Percentiles rank a stretch among this genome's conserved stretches.
These are phyloP conservation scores for Musa itinerans DNA, from an alignment of 176 grass and related monocot genomes.

Conservation along the genomic window DNA sequence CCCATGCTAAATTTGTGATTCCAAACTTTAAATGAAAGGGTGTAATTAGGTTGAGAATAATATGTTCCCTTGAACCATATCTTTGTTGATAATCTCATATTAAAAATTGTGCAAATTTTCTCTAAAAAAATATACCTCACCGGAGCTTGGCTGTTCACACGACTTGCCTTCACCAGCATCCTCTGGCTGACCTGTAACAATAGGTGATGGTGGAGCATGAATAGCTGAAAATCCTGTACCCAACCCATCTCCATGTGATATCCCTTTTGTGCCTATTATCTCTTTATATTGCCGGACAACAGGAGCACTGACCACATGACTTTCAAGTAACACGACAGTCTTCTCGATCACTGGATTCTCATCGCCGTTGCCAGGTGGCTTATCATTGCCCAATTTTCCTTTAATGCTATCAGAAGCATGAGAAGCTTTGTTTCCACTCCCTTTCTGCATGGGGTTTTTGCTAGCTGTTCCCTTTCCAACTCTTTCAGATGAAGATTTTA, in stretches of 20 bases:
- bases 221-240: constrained; percentile 38
- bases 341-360: constrained; percentile 58
- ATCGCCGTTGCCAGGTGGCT: constrained; percentile 20
- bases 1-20: too few relatives aligned
- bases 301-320: constrained; percentile 26
- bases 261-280: constrained; percentile 12
- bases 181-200: constrained; percentile 26
- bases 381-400: constrained; percentile 23
- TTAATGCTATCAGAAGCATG: constrained; percentile 10
- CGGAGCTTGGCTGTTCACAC: constrained; percentile 22
- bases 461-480: constrained; percentile 19
- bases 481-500: constrained; percentile 10
- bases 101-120: constrained; percentile 11
- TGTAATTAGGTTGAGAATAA: too few relatives aligned
- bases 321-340: constrained; percentile 54
- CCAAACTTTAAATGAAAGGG: too few relatives aligned
- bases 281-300: constrained; percentile 16
- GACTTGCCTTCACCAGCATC: constrained; percentile 10
- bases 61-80: too few relatives aligned
- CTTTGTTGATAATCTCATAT: too few relatives aligned
- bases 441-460: constrained; percentile 25
- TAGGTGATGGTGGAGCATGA: constrained; percentile 47
- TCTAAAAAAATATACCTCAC: constrained; percentile 39
- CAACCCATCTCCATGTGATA: constrained; percentile 19
- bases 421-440: constrained; percentile 24